Evolutionary conservation across 1,284 basidiomycete genomes (phyloP), one percentile per base, ranked within the genome.

Genomic region (Tetrapyrgos nigripes): DNA sequence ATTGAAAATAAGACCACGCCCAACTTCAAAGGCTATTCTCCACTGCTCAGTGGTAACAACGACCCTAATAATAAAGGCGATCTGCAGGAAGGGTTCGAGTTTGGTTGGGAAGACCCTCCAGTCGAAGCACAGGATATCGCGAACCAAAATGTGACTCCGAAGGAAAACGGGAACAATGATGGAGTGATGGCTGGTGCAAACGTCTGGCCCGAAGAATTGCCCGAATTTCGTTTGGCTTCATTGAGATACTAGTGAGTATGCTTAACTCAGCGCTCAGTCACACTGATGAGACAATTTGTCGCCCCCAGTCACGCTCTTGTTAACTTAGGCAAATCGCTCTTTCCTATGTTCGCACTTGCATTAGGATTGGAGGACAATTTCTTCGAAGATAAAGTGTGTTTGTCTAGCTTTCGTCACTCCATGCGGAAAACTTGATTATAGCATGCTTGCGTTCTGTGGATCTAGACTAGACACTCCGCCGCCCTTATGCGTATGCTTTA

Each of bases 311-410:
- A 81, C 63, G 70, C 73, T 23, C 76, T 76, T 11, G 70, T 79
- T 1, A 69, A 71, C 0, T 80, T 96, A 2, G 94, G 94, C 3
- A 82, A 85, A 66, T 73, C 74, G 0, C 73, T 97, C 46, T 96
- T 95, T 72, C 92, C 91, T 0, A 80, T 96, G 0, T 93, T 97
- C 62, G 93, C 94, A 3, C 78, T 94, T 13, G 92, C 93, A 0
- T 80, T 97, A 3, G 83, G 90, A 59, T 77, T 94, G 1, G 83
- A 87, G 0, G 88, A 92, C 64, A 73, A 82, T 45, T 95, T 90
- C 73, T 97, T 96, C 66, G 82, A 85, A 23, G 88, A 93, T 68
- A 94, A 95, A 82, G 91, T 86, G 19, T 4, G 14, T 40, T 61
- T 14, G 9, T 46, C 33, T 24, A 44, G 11, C 31, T 14, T n/a